Base-by-base conservation (phyloP, 345 rosid genomes). In the Xanthoceras sorbifolium region DNA sequence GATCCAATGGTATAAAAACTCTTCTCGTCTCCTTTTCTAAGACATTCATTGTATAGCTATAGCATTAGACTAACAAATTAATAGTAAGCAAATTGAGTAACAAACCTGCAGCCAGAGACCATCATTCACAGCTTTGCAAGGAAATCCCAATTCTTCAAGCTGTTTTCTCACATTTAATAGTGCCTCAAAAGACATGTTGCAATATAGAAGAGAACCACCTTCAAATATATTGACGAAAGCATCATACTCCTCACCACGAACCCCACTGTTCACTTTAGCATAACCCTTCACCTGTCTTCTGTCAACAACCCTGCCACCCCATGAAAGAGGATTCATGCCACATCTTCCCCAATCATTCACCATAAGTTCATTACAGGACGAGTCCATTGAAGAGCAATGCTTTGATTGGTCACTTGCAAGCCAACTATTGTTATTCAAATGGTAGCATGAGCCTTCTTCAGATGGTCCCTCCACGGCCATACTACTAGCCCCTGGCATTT, bases 251-350 rank as follows among this genome's bases (percentile, higher is more conserved):
- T 93, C 99, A 22, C 86, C 90, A 81, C 67, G 79, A 83, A 90
- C 79, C 72, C 93, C 92, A 55, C 80, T 87, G 80, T 89, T 91
- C 54, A 87, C 91, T 64, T 85, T 79, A 74, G 86, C 88, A 80
- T 75, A 82, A 71, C 84, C 69, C 72, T 88, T 89, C 65, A 84
- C 88, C 83, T 90, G 92, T 81, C 87, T 86, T 77, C 85, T 86
- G 23, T 94, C 96, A 73, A 95, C 98, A 83, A 90, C 93, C 85
- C 98, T 89, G 76, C 99, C 98, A 84, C 99, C 99, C 99, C 99
- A 93, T 57, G 99, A 86, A 81, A 91, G 86, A 81, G 90, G 77
- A 81, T 96, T 84, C 85, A 90, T 65, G 60, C 89, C 86, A 81
- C 91, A 86, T 84, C 89, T 89, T 80, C 93, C 96, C 92, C 98